Evolutionary conservation across 768 basidiomycete species (phyloP).

Genomic region (Calocera viscosa): DNA sequence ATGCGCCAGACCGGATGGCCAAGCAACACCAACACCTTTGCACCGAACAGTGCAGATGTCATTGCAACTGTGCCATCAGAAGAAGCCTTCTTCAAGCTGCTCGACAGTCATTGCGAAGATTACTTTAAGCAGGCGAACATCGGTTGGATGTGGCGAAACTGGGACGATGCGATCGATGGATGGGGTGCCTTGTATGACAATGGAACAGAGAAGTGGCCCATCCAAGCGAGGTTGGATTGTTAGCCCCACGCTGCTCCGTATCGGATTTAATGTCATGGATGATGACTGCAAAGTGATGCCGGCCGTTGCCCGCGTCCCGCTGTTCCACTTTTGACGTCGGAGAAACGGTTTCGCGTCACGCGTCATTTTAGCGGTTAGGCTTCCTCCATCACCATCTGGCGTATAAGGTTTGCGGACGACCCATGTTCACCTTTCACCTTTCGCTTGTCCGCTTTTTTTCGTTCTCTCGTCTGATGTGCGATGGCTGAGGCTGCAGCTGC

Average conservation of each 20-base stretch:
- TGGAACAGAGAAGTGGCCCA: constrained; percentile 4
- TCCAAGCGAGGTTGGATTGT: background rate
- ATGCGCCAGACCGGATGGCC: constrained; percentile 16
- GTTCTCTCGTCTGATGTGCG: background rate
- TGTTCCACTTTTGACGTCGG: background rate
- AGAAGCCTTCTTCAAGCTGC: constrained; percentile 17
- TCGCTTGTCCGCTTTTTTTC: background rate
- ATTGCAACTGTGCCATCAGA: constrained; percentile 17
- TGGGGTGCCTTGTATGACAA: background rate
- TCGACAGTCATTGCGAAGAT: constrained; percentile 17
- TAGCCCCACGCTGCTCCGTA: too few relatives aligned
- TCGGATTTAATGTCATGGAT: too few relatives aligned
- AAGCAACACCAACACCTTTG: constrained; percentile 15
- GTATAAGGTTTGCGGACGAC: too few relatives aligned
- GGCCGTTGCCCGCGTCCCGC: background rate
- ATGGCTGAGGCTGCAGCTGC: background rate
- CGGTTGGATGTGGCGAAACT: constrained; percentile 3
- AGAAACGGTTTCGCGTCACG: constrained; percentile 7
- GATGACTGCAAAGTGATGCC: background rate
- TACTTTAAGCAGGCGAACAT: background rate
- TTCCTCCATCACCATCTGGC: too few relatives aligned
- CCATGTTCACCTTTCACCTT: background rate
- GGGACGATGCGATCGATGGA: constrained; percentile 5
- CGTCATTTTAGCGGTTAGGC: background rate
- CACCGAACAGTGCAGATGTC: constrained; percentile 15